Evolutionary conservation across 108 stramenopile genomes (phyloP).

Genomic region (Cyclotella choctawhatcheeana): DNA sequence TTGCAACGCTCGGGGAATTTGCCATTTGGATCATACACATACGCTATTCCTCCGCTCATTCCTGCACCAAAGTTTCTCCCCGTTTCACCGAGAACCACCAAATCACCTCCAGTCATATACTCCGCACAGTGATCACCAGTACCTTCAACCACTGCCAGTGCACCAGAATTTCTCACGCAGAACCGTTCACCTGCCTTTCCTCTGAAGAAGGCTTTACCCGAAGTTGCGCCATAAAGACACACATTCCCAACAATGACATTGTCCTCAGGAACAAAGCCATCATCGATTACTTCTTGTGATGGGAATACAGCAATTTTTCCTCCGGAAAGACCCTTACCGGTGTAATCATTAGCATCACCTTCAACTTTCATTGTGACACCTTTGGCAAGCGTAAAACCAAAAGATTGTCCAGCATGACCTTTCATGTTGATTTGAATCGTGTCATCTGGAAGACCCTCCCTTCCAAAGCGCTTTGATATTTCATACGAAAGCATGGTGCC

Average conservation of each 20-base stretch:
- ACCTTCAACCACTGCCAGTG: conserved; percentile 96
- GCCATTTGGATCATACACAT: conserved; percentile 93
- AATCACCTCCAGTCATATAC: conserved; percentile 98
- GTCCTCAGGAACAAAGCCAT: conserved; percentile 88
- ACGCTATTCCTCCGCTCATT: conserved; percentile 98
- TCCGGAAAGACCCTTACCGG: conserved; percentile 96
- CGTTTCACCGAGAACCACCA: conserved; percentile 93
- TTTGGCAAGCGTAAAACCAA: conserved; percentile 94
- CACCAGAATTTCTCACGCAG: conserved; percentile 97
- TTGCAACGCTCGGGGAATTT: conserved; percentile 95
- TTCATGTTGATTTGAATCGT: conserved; percentile 91
- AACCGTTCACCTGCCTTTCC: conserved; percentile 98
- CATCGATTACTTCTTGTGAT: conserved; percentile 61
- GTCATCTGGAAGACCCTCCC: conserved; percentile 94
- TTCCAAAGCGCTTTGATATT: conserved; percentile 89
- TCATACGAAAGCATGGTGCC: conserved; percentile 95
- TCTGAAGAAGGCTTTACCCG: conserved; percentile 96
- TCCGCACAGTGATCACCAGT: conserved; percentile 98
- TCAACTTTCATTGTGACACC: conserved; percentile 93
- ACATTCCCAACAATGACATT: conserved; percentile 97
- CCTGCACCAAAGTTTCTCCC: conserved; percentile 99
- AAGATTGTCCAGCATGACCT: conserved; percentile 96
- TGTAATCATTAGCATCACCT: conserved; percentile 98
- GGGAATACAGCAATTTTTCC: conserved; percentile 93
- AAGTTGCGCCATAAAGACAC: conserved; percentile 94